A percentile compares a stretch with the other conserved stretches of the same genome.
These are phyloP conservation scores for Echeveria elegans DNA, from an alignment of 164 flowering plant species.

Conservation along the genomic window DNA sequence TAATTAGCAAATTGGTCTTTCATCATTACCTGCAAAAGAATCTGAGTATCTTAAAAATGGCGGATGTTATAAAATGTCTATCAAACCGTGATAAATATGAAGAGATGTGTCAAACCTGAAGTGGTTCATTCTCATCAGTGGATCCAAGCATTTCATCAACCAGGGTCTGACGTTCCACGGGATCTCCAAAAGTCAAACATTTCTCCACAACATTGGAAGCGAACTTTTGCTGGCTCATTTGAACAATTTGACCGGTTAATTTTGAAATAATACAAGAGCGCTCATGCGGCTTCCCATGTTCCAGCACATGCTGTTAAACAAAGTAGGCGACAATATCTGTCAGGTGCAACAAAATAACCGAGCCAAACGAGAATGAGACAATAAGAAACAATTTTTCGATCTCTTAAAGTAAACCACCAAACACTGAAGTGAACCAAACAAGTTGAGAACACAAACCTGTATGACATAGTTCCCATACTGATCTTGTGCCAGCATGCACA, in stretches of 20 bases:
- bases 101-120: conserved; percentile 51
- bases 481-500: conserved; percentile 87
- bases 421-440: neutral
- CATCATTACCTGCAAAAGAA: conserved; percentile 73
- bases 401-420: neutral
- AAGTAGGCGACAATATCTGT: neutral
- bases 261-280: conserved; percentile 58
- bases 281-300: conserved; percentile 84
- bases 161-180: conserved; percentile 52
- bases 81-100: neutral
- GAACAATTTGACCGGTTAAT: conserved; percentile 73
- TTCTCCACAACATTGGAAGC: conserved; percentile 94
- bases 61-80: neutral
- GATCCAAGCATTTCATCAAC: conserved; percentile 85
- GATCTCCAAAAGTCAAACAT: conserved; percentile 65
- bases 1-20: conserved; percentile 94
- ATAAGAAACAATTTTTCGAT: neutral
- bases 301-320: conserved; percentile 72
- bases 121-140: conserved; percentile 89
- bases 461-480: conserved; percentile 98
- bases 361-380: too few species aligned
- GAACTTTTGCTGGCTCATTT: conserved; percentile 92
- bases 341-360: neutral
- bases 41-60: neutral
- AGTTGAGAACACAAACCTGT: conserved; percentile 55